Percentiles rank a stretch among this genome's conserved stretches.
Evolutionary conservation across 2,329 filamentous ascomycete species (phyloP).

Genomic region (Sclerotinia sclerotiorum): DNA sequence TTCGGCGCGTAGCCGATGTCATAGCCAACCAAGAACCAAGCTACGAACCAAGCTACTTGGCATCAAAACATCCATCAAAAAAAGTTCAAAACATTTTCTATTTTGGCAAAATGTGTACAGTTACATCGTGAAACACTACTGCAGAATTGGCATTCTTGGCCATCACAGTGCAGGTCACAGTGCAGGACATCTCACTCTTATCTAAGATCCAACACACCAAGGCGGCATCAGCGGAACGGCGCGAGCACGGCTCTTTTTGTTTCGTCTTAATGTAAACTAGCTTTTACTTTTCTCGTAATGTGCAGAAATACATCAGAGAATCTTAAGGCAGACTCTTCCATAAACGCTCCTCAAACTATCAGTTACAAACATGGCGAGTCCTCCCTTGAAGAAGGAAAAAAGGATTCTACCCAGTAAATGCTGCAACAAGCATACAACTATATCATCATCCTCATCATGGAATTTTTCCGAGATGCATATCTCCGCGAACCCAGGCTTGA

Average conservation of each 20-base stretch:
- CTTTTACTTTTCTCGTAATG: conserved; percentile 19
- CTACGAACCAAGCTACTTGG: conserved; percentile 10
- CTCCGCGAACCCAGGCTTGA: conserved; percentile 29
- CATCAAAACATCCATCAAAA: not conserved
- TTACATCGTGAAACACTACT: conserved; percentile 13
- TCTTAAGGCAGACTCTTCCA: conserved; percentile 34
- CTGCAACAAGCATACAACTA: conserved; percentile 38
- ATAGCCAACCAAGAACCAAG: conserved; percentile 2
- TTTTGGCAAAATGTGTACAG: not conserved
- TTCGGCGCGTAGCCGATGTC: not conserved
- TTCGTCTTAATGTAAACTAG: not conserved
- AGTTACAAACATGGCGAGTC: conserved; percentile 35
- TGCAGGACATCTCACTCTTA: conserved; percentile 4
- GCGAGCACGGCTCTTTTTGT: not conserved
- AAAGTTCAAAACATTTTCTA: not conserved
- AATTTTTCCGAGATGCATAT: conserved; percentile 32
- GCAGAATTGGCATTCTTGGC: conserved; percentile 21
- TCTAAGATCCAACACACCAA: conserved; percentile 1
- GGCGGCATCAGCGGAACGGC: conserved; percentile 7
- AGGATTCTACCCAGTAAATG: conserved; percentile 27
- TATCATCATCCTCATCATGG: conserved; percentile 32
- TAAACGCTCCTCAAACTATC: conserved; percentile 35
- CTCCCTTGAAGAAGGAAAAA: conserved; percentile 21
- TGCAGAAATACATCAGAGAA: conserved; percentile 30
- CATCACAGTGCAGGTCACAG: not conserved